These are phyloP conservation scores for Sporothrix phasma DNA, from an alignment of 2,329 filamentous ascomycete genomes.

Conservation along the genomic window DNA sequence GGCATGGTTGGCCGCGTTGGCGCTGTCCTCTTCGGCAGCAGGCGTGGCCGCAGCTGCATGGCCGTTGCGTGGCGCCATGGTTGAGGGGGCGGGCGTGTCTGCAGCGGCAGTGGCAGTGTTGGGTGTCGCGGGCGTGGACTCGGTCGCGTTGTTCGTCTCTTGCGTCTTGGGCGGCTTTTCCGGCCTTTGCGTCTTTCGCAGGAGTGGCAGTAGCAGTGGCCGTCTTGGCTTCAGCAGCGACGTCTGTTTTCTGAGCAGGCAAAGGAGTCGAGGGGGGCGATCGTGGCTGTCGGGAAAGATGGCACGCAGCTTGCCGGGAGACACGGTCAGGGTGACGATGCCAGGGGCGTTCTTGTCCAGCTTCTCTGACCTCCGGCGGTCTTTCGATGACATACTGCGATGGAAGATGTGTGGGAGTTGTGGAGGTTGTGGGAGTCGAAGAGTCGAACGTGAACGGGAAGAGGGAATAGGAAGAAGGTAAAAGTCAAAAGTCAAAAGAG, in stretches of 20 bases:
- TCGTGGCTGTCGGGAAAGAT: constrained; percentile 31
- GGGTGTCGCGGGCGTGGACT: constrained; percentile 52
- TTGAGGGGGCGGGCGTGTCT: too few relatives aligned
- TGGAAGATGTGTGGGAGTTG: constrained; percentile 3
- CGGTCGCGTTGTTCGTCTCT: constrained; percentile 45
- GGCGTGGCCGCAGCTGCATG: not conserved
- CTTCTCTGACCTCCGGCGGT: constrained; percentile 34
- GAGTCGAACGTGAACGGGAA: too few relatives aligned
- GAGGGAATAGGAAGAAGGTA: not conserved
- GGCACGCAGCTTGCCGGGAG: constrained; percentile 40
- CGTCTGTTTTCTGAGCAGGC: not conserved
- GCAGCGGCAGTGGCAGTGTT: not conserved
- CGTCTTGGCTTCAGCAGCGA: not conserved
- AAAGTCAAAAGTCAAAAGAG: constrained; percentile 16
- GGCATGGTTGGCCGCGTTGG: constrained; percentile 54
- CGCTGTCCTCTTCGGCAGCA: constrained; percentile 15
- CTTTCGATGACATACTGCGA: constrained; percentile 28
- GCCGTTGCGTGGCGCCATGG: not conserved
- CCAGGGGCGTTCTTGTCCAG: constrained; percentile 20
- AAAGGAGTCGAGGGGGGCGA: constrained; percentile 21
- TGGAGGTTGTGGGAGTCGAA: too few relatives aligned
- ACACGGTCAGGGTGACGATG: constrained; percentile 44
- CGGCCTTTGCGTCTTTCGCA: too few relatives aligned
- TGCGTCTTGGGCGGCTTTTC: too few relatives aligned
- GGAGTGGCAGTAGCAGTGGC: not conserved